Base-by-base conservation (phyloP, 768 basidiomycete genomes). In the Leucosporidium scottii region DNA sequence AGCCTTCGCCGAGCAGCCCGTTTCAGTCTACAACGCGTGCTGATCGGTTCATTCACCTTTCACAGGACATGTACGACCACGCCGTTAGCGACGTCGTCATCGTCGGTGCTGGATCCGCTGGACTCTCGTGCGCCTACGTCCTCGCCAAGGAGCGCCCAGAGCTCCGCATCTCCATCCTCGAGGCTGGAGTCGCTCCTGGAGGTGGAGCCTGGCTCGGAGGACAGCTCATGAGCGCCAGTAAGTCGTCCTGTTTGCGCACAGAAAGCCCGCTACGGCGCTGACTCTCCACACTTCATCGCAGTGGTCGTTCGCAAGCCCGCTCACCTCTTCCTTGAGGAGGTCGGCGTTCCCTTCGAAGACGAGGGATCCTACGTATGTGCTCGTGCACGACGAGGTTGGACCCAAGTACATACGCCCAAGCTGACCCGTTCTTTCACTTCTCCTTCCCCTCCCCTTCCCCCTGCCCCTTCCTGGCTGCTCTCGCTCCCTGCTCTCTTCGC, bases 301-400 rank as follows among this genome's bases (percentile, higher is more conserved):
- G 69, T 89, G 88, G 87, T 85, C 63, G 84, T 89, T 66, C 85
- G 87, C 69, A 89, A 89, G 79, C 89, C 87, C 4, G 88, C 86
- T 0, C 84, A 90, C 76, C 78, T 80, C 58, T 88, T 91, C 82
- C 81, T 90, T 55, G 79, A 81, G 20, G 85, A 87, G 77, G 76
- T 89, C 59, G 87, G 85, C 30, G 84, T 90, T 27, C 83, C 85
- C 1, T 89, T 85, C 77, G 88, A 90, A 71, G 89, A 89, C 76
- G 88, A 89, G 76, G 88, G 87, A 63, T 69, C 82, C 34, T 89
- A 85, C 75, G 87, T 89, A 85, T 50, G 59, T 51, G 48, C 8
- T 8, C 23, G 36, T 8, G 54, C 39, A 44, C 8, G 39, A 15
- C 34, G 12, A 36, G 13, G n/a, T n/a, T n/a, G n/a, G n/a, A n/a